Base-by-base conservation (phyloP, 768 basidiomycete species). In the Gelatoporia subvermispora region DNA sequence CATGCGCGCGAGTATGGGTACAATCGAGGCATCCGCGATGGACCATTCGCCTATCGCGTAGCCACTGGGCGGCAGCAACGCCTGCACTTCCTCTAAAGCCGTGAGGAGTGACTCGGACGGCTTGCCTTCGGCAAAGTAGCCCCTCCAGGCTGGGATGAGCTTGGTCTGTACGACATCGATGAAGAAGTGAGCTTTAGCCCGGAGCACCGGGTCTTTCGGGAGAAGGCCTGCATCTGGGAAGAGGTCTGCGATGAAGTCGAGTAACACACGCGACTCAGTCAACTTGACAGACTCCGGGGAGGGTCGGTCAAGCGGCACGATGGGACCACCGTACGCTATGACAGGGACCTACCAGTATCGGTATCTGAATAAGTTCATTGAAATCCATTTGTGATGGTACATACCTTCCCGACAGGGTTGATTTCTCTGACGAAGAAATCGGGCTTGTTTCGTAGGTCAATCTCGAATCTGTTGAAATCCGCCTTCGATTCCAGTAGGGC, bases 241-340 rank as follows among this genome's bases (percentile, higher is more conserved):
- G 43, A 84, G 64, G 58, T 85, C 83, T 5, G 79, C 78, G 46
- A 85, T 60, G 64, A 86, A 80, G 58, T 86, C 82, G 43, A 84
- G 66, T 47, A 85, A 76, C 36, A 84, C 67, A 34, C 78, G 74
- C 2, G 82, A 85, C 58, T 86, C 83, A 5, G 77, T 69, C 53
- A 85, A 60, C 59, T 83, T 85, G 41, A 65, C 56, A 3, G 81
- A 79, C 23, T 79, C 77, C 0, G 77, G 72, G 1, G 82, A 79
- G 0, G 85, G 83, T 1, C 69, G 55, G 47, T 78, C 76, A 0
- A 78, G 72, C 15, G 76, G 52, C n/a, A 75, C 74, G 13, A 70
- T 65, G 7, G 83, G 79, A 0, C 82, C 83, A 23, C 81, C 83
- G 51, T 80, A 84, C 0, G 77, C 65, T 24, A 85, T 65, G 0